Percentiles rank a stretch among this genome's conserved stretches.
Evolutionary conservation across 306 rosid genomes (phyloP).

Genomic region (Glycyrrhiza uralensis): DNA sequence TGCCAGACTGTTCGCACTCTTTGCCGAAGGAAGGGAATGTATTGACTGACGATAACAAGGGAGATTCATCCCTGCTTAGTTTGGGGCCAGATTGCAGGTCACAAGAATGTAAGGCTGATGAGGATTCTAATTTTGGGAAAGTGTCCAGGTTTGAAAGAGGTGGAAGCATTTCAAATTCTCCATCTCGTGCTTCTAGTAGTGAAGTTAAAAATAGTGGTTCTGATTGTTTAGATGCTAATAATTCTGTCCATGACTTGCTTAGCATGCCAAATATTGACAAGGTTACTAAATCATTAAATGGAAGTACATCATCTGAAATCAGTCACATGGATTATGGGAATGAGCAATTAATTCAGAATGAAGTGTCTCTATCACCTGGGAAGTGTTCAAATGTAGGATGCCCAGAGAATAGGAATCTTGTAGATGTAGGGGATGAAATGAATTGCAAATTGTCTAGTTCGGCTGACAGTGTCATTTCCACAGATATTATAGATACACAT

Average conservation of each 20-base stretch:
- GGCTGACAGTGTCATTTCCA: slow-evolving; percentile 25
- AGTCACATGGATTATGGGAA: slow-evolving; percentile 33
- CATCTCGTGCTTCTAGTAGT: slow-evolving; percentile 27
- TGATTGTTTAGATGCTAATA: slow-evolving; percentile 34
- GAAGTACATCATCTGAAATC: slow-evolving; percentile 35
- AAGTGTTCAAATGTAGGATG: slow-evolving; percentile 35
- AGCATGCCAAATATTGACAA: slow-evolving; percentile 19
- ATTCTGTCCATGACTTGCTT: slow-evolving; percentile 32
- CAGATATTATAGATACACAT: slow-evolving; percentile 26
- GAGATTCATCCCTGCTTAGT: slow-evolving; percentile 23
- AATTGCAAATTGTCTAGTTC: slow-evolving; percentile 34
- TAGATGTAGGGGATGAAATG: slow-evolving; percentile 31
- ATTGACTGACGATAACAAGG: slow-evolving; percentile 33
- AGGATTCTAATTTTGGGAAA: slow-evolving; percentile 31
- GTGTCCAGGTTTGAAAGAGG: slow-evolving; percentile 32
- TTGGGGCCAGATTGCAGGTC: slow-evolving; percentile 31
- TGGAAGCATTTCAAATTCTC: slow-evolving; percentile 35
- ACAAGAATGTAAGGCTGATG: slow-evolving; percentile 34
- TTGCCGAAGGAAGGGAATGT: slow-evolving; percentile 22
- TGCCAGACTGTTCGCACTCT: slow-evolving; percentile 19
- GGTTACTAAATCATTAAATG: slow-evolving; percentile 29
- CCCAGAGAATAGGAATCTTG: slow-evolving; percentile 27
- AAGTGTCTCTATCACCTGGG: slow-evolving; percentile 29
- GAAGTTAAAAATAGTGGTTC: slow-evolving; percentile 33
- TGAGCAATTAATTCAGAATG: slow-evolving; percentile 36